A percentile compares a stretch with the other conserved stretches of the same genome.
Conservation (phyloP, 1,139 yeast genomes). For the Saccharomyces uvarum region DNA sequence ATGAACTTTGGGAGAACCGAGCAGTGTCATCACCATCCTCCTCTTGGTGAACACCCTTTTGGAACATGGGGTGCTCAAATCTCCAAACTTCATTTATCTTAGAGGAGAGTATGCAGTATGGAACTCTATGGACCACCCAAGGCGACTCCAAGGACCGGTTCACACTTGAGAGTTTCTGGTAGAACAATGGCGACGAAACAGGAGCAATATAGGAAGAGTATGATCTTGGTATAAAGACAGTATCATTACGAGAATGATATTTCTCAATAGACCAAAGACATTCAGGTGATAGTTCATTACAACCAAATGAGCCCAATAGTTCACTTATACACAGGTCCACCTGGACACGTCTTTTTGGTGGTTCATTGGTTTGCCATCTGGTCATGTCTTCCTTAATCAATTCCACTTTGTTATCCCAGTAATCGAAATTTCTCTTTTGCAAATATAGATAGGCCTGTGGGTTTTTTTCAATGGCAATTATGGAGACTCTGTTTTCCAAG, state of each 20-base stretch:
- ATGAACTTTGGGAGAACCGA: conserved; percentile 13
- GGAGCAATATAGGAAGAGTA: conserved; percentile 61
- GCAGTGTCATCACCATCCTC: conserved; percentile 4
- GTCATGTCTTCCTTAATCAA: conserved; percentile 55
- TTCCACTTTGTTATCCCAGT: conserved; percentile 43
- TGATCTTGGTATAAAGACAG: conserved; percentile 55
- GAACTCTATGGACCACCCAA: conserved; percentile 52
- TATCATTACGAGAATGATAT: conserved; percentile 26
- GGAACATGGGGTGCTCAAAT: conserved; percentile 41
- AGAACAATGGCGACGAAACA: conserved; percentile 47
- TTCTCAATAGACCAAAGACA: conserved; percentile 40
- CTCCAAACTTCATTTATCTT: conserved; percentile 45
- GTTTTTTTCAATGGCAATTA: conserved; percentile 67
- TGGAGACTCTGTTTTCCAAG: conserved; percentile 28
- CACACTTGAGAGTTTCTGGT: conserved; percentile 30
- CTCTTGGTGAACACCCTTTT: neutral
- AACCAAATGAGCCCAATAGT: conserved; percentile 82
- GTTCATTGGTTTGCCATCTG: conserved; percentile 31
- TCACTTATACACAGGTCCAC: conserved; percentile 68
- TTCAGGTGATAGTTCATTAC: conserved; percentile 85
- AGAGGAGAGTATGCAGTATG: conserved; percentile 40
- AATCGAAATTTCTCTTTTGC: conserved; percentile 35
- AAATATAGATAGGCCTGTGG: conserved; percentile 49
- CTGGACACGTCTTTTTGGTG: conserved; percentile 14
- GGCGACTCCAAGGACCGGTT: conserved; percentile 40